Evolutionary conservation across 345 rosid genomes (phyloP).

Genomic region (Salix exigua): DNA sequence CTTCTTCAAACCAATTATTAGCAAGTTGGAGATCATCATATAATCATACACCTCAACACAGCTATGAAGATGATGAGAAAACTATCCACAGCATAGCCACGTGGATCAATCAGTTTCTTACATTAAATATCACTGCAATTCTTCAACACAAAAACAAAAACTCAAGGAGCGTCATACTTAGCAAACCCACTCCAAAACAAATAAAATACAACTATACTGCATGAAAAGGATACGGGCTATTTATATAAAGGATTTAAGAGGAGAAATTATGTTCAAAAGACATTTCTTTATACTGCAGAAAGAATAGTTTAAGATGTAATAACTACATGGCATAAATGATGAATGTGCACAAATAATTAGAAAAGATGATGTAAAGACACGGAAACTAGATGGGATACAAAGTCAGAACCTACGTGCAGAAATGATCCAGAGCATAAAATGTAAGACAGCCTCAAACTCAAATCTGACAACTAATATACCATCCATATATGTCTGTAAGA

Average conservation of each 20-base stretch:
- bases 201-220: neutral
- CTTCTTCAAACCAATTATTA: neutral
- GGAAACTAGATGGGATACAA: neutral
- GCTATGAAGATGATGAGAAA: neutral
- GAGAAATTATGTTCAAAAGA: neutral
- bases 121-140: neutral
- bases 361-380: neutral
- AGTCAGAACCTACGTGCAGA: neutral
- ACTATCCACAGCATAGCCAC: neutral
- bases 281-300: neutral
- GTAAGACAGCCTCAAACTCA: neutral
- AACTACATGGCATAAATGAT: neutral
- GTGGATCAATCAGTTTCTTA: neutral
- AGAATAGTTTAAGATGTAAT: neutral
- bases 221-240: neutral
- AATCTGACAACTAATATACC: neutral
- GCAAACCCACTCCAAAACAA: neutral
- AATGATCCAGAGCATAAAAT: neutral
- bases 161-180: neutral
- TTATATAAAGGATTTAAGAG: neutral
- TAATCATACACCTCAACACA: neutral
- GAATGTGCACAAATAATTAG: neutral
- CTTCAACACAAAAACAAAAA: neutral
- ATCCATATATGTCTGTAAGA: neutral
- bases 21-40: neutral